phyloP scores from a whole-genome alignment of 2,329 filamentous ascomycete species.

The Trichoderma atroviride region DNA sequence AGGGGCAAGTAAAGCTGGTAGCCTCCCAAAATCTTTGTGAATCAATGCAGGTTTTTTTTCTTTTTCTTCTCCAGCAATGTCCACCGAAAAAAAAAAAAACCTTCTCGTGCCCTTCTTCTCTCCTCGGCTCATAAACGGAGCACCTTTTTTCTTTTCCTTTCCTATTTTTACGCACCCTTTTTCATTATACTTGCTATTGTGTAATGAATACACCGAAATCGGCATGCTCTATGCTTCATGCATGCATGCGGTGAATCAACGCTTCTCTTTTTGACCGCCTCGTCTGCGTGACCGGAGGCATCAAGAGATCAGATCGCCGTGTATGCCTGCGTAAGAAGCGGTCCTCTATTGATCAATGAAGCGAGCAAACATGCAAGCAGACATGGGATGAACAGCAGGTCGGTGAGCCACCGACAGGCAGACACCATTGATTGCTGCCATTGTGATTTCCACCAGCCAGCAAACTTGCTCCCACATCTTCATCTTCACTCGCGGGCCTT shows the following conservation, averaged over 20 bases:
- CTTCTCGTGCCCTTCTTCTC: not conserved
- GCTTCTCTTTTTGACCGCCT: no score
- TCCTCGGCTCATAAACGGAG: not conserved
- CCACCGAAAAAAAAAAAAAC: not conserved
- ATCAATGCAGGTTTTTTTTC: not conserved
- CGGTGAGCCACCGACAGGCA: not conserved
- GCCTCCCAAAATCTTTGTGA: not conserved
- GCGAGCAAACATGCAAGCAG: slow-evolving; percentile 1
- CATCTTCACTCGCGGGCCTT: not conserved
- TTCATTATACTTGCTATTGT: not conserved
- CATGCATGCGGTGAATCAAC: not conserved
- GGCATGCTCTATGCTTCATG: not conserved
- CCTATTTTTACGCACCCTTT: not conserved
- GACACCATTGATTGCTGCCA: not conserved
- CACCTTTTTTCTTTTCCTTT: not conserved
- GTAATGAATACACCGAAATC: not conserved
- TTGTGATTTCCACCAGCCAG: not conserved
- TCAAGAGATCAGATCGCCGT: not conserved
- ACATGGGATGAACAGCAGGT: not conserved
- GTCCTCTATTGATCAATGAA: not conserved
- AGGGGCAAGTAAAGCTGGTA: not conserved
- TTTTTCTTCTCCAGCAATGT: not conserved
- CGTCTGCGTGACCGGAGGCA: not conserved
- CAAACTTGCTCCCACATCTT: not conserved
- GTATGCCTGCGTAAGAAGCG: not conserved